Conservation (phyloP, 345 rosid species). For the Durio zibethinus region DNA sequence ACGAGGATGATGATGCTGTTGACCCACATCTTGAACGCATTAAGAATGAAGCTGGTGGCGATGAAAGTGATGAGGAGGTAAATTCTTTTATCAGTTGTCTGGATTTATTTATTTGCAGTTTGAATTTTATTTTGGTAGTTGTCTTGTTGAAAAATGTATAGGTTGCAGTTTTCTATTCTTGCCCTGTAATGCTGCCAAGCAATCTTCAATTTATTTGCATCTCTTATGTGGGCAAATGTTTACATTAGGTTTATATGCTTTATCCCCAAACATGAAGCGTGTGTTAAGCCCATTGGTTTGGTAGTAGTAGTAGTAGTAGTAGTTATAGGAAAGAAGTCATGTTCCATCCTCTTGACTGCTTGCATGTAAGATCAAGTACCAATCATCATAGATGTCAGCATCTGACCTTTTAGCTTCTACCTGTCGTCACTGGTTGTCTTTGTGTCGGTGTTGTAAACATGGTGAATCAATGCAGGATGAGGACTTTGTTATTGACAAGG, state of each 20-base stretch:
- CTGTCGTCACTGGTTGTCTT: neutral
- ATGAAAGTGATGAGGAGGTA: conserved; percentile 97
- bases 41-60: conserved; percentile 73
- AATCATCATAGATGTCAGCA: neutral
- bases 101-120: neutral
- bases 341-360: neutral
- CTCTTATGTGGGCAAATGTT: neutral
- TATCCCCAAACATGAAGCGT: neutral
- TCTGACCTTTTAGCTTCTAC: neutral
- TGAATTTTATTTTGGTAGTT: neutral
- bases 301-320: neutral
- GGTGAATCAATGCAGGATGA: conserved; percentile 59
- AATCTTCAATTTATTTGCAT: neutral
- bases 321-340: neutral
- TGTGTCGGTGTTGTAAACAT: conserved; percentile 4
- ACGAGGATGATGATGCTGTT: conserved; percentile 81
- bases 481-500: conserved; percentile 81
- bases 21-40: conserved; percentile 96
- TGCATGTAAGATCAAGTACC: neutral
- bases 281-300: neutral
- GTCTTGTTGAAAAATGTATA: neutral
- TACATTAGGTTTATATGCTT: too few species aligned
- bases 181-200: neutral
- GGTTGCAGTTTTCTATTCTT: neutral
- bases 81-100: conserved; percentile 7